These are phyloP conservation scores for Lactarius hengduanensis DNA, from an alignment of 768 basidiomycete species.

Conservation along the genomic window DNA sequence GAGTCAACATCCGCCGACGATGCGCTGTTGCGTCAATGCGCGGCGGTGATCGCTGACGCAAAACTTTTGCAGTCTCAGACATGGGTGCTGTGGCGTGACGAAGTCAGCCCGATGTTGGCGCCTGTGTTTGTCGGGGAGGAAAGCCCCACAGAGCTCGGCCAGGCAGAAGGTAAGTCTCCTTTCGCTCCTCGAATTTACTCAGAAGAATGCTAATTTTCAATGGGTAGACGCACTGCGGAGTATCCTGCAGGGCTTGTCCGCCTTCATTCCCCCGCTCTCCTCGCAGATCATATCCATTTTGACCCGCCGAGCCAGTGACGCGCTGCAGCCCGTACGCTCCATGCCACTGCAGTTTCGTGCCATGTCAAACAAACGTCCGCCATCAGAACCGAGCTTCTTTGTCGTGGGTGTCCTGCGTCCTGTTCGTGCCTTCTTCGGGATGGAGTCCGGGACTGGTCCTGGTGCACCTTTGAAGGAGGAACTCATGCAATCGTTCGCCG, in stretches of 20 bases:
- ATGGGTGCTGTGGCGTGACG: conserved; percentile 62
- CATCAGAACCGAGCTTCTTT: conserved; percentile 84
- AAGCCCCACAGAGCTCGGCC: conserved; percentile 34
- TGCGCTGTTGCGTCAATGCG: conserved; percentile 58
- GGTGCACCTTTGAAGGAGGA: conserved; percentile 58
- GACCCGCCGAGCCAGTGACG: conserved; percentile 78
- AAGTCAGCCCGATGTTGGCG: conserved; percentile 62
- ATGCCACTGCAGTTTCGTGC: conserved; percentile 91
- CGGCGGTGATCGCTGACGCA: conserved; percentile 69
- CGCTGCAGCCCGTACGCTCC: conserved; percentile 77
- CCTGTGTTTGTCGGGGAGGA: conserved; percentile 37
- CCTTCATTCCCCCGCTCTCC: conserved; percentile 57
- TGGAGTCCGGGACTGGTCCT: conserved; percentile 54
- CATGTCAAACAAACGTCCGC: conserved; percentile 68
- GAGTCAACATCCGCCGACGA: conserved; percentile 66
- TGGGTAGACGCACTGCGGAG: conserved; percentile 54
- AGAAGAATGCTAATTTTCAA: background rate
- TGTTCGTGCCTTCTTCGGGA: conserved; percentile 68
- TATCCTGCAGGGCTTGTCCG: conserved; percentile 48
- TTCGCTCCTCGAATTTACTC: background rate
- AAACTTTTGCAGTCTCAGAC: conserved; percentile 53
- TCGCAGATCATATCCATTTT: conserved; percentile 68
- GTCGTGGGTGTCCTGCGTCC: conserved; percentile 79
- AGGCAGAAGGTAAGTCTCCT: conserved; percentile 50
- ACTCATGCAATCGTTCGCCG: conserved; percentile 49